Evolutionary conservation across 768 basidiomycete genomes (phyloP).

Genomic region (Pilatotrama ljubarskyi): DNA sequence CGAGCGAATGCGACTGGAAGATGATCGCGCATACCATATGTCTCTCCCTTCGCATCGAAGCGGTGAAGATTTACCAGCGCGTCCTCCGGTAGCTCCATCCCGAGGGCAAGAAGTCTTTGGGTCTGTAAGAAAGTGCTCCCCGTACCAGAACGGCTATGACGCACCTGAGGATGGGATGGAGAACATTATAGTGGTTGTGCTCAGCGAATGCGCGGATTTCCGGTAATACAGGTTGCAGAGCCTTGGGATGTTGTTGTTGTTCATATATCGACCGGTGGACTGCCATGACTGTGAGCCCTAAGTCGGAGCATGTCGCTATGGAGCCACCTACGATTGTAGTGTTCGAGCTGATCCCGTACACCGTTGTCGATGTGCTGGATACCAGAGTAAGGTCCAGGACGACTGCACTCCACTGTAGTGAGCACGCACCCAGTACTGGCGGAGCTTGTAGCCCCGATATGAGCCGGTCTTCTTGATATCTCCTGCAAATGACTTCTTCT

Average conservation of each 20-base stretch:
- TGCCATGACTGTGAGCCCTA: conserved; percentile 21
- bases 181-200: conserved; percentile 52
- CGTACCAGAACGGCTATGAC: conserved; percentile 14
- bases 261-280: conserved; percentile 52
- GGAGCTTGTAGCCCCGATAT: conserved; percentile 57
- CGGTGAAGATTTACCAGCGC: conserved; percentile 42
- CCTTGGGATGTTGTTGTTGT: conserved; percentile 46
- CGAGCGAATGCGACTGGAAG: too few relatives aligned
- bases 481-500: conserved; percentile 34
- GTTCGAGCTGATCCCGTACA: conserved; percentile 60
- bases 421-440: conserved; percentile 50
- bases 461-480: conserved; percentile 44
- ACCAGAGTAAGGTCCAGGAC: neutral
- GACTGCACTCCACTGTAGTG: neutral
- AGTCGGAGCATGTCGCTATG: neutral
- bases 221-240: conserved; percentile 49
- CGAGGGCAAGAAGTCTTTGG: conserved; percentile 41
- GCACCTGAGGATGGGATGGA: conserved; percentile 50
- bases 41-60: conserved; percentile 39
- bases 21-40: conserved; percentile 32
- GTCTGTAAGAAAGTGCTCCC: neutral
- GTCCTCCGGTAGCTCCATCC: conserved; percentile 49
- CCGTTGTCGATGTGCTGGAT: conserved; percentile 58
- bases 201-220: conserved; percentile 52
- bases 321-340: conserved; percentile 52